phyloP scores from a whole-genome alignment of 495 filamentous ascomycete genomes.

The Achaetomiella virescens region DNA sequence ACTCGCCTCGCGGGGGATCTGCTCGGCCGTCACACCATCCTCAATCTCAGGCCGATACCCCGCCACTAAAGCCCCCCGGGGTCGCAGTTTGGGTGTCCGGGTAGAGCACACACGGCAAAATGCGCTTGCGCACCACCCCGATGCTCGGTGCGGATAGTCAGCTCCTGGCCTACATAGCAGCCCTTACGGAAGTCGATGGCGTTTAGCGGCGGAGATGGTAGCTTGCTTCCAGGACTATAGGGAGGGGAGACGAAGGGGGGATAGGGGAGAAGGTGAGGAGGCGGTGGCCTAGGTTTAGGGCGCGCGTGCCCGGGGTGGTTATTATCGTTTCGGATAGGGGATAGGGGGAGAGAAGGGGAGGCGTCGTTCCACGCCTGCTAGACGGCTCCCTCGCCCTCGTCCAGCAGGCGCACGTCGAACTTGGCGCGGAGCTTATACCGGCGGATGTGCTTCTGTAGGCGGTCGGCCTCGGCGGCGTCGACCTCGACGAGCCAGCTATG shows the following conservation, averaged over 20 bases:
- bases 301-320: no score
- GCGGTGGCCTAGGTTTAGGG: no score
- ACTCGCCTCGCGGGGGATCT: conserved; percentile 33
- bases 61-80: conserved; percentile 34
- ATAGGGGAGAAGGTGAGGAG: no score
- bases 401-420: conserved; percentile 56
- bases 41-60: conserved; percentile 38
- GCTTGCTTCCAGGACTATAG: conserved; percentile 25
- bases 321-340: no score
- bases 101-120: conserved; percentile 77
- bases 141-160: conserved; percentile 91
- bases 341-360: no score
- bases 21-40: conserved; percentile 12
- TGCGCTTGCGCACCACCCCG: conserved; percentile 86
- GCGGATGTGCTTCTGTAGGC: conserved; percentile 63
- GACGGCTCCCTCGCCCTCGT: conserved; percentile 54
- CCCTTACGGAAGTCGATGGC: conserved; percentile 91
- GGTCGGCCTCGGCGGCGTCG: conserved; percentile 57
- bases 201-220: conserved; percentile 69
- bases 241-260: no score
- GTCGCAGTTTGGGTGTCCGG: conserved; percentile 19
- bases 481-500: conserved; percentile 71
- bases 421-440: conserved; percentile 81
- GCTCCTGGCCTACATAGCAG: conserved; percentile 93
- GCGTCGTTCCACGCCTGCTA: conserved; percentile 59